Evolutionary conservation across 2,329 filamentous ascomycete species (phyloP), one percentile per base, ranked within the genome.

Genomic region (Neopestalotiopsis sp.): DNA sequence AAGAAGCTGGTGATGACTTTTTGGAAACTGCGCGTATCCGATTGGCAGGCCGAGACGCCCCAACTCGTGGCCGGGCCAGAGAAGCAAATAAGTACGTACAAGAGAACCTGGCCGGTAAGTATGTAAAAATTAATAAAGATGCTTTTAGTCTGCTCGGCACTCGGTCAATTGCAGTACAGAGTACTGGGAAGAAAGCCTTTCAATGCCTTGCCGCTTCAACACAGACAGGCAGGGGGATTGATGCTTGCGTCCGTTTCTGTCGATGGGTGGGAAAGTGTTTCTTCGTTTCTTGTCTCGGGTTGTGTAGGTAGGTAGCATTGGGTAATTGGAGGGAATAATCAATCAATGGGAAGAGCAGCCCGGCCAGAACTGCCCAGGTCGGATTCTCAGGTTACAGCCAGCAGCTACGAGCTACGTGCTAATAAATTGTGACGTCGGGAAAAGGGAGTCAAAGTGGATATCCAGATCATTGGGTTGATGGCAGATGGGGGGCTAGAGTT

Each of bases 11-110:
- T 52, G 45, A 52, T 20, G 45, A 52, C n/a, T 20, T 52, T n/a
- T 52, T 52, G 45, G 45, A 52, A 52, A 52, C 45, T 52, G 45
- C 45, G 45, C 45, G 45, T 52, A 52, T 52, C 45, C 45, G n/a
- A 52, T 52, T 52, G 45, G 45, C 45, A 20, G 20, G 45, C 17
- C 45, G 45, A 52, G n/a, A 20, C 45, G 17, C 45, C n/a, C 45
- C 34, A 38, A 38, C n/a, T 24, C 45, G 45, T 52, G 45, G 45
- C 45, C 45, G 45, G 45, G 45, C 45, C 45, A 52, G 45, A 20
- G 20, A 52, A 52, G 45, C 45, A 52, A 52, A 52, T n/a, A n/a
- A 20, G 24, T 28, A 28, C 24, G 24, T 28, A 28, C 20, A 52
- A 38, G 14, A 20, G 45, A 52, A n/a, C 45, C 45, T 52, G 34